Base-by-base conservation (phyloP, 139 green algal species). In the Spirogloea muscicola region DNA sequence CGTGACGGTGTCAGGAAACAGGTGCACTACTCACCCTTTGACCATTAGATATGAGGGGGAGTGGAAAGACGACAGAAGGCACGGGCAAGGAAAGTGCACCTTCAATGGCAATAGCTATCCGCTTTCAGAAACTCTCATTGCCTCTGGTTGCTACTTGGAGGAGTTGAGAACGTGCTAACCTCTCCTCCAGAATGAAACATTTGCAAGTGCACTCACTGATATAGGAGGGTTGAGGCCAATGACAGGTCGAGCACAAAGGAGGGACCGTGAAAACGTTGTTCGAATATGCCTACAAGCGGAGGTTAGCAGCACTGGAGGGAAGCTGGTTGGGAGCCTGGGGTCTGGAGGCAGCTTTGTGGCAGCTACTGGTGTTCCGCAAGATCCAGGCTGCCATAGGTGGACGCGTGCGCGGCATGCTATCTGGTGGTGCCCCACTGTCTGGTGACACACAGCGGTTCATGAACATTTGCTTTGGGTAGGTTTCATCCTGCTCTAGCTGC, bases 391-490 rank as follows among this genome's bases (percentile, higher is more conserved):
- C 68, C 38, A 43, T 86, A 21, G 80, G 80, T 29, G 80, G 80
- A 0, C 41, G 78, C 16, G n/a, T 86, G 34, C 68, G 69, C 0
- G 40, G 49, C n/a, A 86, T 86, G 46, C 29, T 86, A 25, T 84
- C 79, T 34, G 80, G 80, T 1, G 74, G 68, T 0, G 80, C 80
- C 2, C 80, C 80, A 49, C 80, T 86, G 3, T 76, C 61, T 25
- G 48, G 31, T 1, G 80, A 85, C 33, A 86, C 80, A n/a, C 80
- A 86, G 21, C 62, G 64, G 33, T 84, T 86, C 60, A 86, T 86
- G 69, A 77, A 86, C 41, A 86, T 74, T 33, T 81, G 79, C 44
- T 81, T 86, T 37, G 58, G 78, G 51, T 82, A 6, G 63, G 73
- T 40, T 84, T 58, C 9, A n/a, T n/a, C n/a, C n/a, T n/a, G n/a